Conservation (phyloP, 2,329 filamentous ascomycete species). For the Fusarium sp. region DNA sequence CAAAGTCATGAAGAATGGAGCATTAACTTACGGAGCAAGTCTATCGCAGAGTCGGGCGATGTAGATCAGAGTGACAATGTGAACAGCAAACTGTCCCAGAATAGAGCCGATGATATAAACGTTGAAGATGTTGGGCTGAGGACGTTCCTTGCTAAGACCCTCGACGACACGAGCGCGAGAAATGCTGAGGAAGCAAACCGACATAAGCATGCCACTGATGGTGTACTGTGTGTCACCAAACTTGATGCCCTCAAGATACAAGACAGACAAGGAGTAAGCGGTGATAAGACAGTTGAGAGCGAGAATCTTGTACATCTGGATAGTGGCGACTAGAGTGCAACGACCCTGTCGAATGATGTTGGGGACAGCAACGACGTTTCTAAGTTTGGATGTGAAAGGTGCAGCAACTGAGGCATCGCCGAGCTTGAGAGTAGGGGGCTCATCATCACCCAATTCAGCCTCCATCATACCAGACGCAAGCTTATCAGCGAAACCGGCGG, state of each 20-base stretch:
- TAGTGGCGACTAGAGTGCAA: conserved; percentile 96
- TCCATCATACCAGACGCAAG: conserved; percentile 90
- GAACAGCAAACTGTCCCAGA: conserved; percentile 94
- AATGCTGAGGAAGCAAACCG: conserved; percentile 97
- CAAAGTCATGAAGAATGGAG: rapidly evolving
- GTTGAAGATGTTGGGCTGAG: conserved; percentile 99
- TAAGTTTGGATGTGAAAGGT: conserved; percentile 96
- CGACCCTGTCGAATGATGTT: conserved; percentile 98
- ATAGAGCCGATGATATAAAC: conserved; percentile 98
- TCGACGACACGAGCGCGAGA: conserved; percentile 97
- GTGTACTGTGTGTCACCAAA: conserved; percentile 98
- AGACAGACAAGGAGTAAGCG: conserved; percentile 93
- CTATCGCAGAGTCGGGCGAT: conserved; percentile 87
- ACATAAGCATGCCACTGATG: conserved; percentile 99
- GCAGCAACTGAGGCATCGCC: conserved; percentile 97
- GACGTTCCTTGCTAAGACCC: conserved; percentile 92
- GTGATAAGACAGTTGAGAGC: conserved; percentile 97
- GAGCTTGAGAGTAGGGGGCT: conserved; percentile 95
- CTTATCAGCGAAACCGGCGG: conserved; percentile 83
- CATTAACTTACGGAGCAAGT: conserved; percentile 78
- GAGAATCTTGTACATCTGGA: conserved; percentile 99
- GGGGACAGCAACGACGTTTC: conserved; percentile 94
- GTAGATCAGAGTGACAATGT: conserved; percentile 94
- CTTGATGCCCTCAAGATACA: conserved; percentile 98
- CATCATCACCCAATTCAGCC: conserved; percentile 82